Evolutionary conservation across 1,284 basidiomycete species (phyloP), one percentile per base, ranked within the genome.

Genomic region (Fomitopsis palustris): DNA sequence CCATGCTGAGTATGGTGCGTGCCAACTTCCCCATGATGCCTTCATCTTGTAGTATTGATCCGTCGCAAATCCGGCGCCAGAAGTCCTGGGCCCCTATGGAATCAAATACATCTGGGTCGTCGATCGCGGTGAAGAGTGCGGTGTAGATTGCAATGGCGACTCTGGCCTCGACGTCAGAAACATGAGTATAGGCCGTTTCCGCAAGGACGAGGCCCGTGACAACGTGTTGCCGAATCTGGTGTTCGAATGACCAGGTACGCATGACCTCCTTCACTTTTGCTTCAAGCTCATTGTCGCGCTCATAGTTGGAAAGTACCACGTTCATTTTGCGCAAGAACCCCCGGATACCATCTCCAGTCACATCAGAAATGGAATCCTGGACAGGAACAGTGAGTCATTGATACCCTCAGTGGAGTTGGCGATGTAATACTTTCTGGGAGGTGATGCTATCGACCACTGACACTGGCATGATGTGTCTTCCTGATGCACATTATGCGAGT

Each of bases 21-120:
- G 45, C 57, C n/a, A 65, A 54, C 39, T 56, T 42, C 7, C 59
- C 54, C 3, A 67, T 56, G 7, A 63, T 35, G 7, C 45, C 54
- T 14, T 12, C 9, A 4, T 53, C 49, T 39, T 47, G 19, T n/a
- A 39, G 35, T 2, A 45, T 19, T 4, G 54, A 33, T 12, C 54
- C 47, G 21, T 35, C 23, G 23, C 58, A 60, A 3, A 60, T 21
- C 23, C 31, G 5, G n/a, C 38, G 45, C 21, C 23, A 38, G 33
- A 60, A 52, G 31, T 60, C 42, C 9, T 27, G 19, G 10, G 45
- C 23, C 3, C 31, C 39, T 16, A 29, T 12, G 12, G 54, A 9
- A 6, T 56, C 52, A 25, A 53, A 45, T 25, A 60, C 35, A 12
- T 17, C 39, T 27, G 54, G 54, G 19, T 42, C 37, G 23, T 60